Evolutionary conservation across 225 moss, liverwort and hornwort genomes (phyloP), one percentile per base, ranked within the genome.

Genomic region (Climacium dendroides): DNA sequence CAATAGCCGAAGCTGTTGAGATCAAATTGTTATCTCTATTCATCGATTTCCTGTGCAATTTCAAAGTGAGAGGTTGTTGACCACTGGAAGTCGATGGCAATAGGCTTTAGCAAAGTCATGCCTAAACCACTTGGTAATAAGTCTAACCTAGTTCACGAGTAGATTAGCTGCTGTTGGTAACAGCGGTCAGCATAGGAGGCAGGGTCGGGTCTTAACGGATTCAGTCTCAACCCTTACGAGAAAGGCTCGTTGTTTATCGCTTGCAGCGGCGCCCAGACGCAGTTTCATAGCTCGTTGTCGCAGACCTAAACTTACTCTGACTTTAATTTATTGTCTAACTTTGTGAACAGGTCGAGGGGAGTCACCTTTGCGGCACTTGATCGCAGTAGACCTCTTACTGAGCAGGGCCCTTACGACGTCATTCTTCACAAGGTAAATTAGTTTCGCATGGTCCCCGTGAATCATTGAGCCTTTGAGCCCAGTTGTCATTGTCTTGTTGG

Each of bases 401-500:
- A 93, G 85, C 91, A 93, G 32, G 93, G 93, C 48, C 93, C 89
- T 39, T 93, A 83, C 64, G 91, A 93, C 83, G 93, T 87, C 83
- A 89, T 90, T 89, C 90, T 93, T 57, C 93, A 91, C 87, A 92
- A 93, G 93, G 90, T 90, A 81, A 60, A 80, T 78, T 39, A 63
- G 83, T 76, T 26, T 29, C 34, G 19, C 52, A 35, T 82, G 54
- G 54, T 86, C 58, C 48, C 54, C 25, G 52, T 69, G 30, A 82
- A 62, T 55, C 77, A 39, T 62, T 52, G 19, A 52, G 34, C 25
- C 72, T 41, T 50, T 39, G 53, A 81, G 61, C n/a, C 28, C 62
- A 50, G 52, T 37, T 76, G 63, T 66, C 13, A 34, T 64, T 37
- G 47, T 47, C 84, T 29, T 70, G 47, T 50, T 48, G 61, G 76